Percentiles rank a stretch among this genome's conserved stretches.
phyloP scores from a whole-genome alignment of 768 basidiomycete genomes.

The Suillus tomentosus region DNA sequence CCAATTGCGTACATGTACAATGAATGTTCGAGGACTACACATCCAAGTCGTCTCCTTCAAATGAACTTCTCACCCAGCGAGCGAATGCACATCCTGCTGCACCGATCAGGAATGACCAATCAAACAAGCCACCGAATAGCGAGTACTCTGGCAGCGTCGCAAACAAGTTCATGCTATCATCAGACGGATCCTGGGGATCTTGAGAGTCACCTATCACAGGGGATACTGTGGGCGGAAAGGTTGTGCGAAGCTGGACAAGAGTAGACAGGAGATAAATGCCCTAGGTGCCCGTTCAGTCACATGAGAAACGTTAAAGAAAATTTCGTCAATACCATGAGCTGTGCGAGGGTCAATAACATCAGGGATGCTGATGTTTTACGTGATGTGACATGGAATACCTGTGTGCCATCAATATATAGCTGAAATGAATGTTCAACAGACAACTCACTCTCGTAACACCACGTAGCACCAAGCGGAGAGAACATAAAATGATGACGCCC shows the following conservation, averaged over 20 bases:
- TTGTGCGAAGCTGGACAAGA: constrained; percentile 77
- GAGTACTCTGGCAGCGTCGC: constrained; percentile 72
- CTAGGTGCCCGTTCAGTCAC: constrained; percentile 36
- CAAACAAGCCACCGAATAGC: constrained; percentile 73
- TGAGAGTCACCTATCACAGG: constrained; percentile 16
- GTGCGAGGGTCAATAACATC: constrained; percentile 75
- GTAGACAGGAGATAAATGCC: constrained; percentile 84
- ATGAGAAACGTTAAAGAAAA: constrained; percentile 7
- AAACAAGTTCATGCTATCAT: constrained; percentile 54
- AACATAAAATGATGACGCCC: constrained; percentile 74
- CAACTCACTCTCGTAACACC: constrained; percentile 61
- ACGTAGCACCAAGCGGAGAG: constrained; percentile 66
- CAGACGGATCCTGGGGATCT: constrained; percentile 11
- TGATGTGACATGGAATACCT: constrained; percentile 67
- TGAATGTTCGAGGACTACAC: constrained; percentile 11
- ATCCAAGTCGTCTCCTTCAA: constrained; percentile 23
- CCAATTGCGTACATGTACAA: background rate
- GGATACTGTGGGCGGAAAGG: constrained; percentile 62
- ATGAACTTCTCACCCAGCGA: constrained; percentile 54
- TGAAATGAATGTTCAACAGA: constrained; percentile 6
- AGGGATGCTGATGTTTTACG: constrained; percentile 72
- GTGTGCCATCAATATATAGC: background rate
- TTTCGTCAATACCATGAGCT: constrained; percentile 65
- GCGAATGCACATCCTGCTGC: constrained; percentile 47
- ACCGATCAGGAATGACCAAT: constrained; percentile 69